Percentiles rank a stretch among this genome's conserved stretches.
phyloP scores from a whole-genome alignment of 1,139 yeast species.

The Nakaseomyces uthaithaninus region DNA sequence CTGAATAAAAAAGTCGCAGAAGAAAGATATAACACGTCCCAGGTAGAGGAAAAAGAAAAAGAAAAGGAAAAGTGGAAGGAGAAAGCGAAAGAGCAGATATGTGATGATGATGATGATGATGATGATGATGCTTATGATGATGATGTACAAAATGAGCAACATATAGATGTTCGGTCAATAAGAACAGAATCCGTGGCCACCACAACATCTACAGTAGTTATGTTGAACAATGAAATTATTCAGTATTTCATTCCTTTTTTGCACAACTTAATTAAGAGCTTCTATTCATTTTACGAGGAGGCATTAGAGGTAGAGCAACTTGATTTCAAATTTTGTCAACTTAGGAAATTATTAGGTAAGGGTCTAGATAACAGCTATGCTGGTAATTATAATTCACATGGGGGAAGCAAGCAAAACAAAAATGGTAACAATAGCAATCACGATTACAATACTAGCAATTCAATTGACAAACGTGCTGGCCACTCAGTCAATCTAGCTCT shows the following conservation, averaged over 20 bases:
- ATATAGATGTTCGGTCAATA: background rate
- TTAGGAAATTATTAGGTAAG: background rate
- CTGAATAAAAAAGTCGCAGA: too few relatives aligned
- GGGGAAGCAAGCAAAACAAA: too few relatives aligned
- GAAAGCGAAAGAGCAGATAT: background rate
- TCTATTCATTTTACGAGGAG: constrained; percentile 4
- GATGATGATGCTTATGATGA: background rate
- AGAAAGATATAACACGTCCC: too few relatives aligned
- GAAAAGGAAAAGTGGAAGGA: background rate
- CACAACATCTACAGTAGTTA: background rate
- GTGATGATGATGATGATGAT: background rate
- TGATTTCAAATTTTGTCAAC: background rate
- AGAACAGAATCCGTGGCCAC: constrained; percentile 3
- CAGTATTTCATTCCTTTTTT: constrained; percentile 4
- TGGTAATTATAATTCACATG: background rate
- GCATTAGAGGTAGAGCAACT: background rate
- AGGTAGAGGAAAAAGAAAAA: too few relatives aligned
- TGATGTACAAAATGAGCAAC: background rate
- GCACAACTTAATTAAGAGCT: constrained; percentile 1
- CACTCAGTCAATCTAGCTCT: background rate
- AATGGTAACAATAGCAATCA: background rate
- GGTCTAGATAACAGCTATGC: background rate
- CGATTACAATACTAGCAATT: background rate
- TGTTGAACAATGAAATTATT: background rate
- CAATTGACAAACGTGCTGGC: background rate